Evolutionary conservation across 257 asterid species (phyloP), one percentile per base, ranked within the genome.

Genomic region (Ligustrum vulgare): DNA sequence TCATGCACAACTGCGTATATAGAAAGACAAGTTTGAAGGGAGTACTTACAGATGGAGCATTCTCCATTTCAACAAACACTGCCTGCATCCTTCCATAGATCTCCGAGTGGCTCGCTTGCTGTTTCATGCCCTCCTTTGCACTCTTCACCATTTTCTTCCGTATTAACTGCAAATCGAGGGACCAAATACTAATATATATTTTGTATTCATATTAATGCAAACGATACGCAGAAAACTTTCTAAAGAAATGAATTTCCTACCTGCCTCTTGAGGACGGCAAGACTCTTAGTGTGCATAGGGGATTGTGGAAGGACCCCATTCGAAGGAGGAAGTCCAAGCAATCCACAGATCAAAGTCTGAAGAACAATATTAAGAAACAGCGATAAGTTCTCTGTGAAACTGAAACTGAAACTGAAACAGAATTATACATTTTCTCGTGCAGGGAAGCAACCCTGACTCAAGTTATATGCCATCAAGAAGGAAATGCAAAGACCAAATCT

Each of bases 281-380:
- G 99, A 79, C 99, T 94, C 77, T 88, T 86, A 15, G 99, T 92
- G 65, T 95, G 99, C 99, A 95, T 95, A 25, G 99, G 99, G 37
- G 99, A 92, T 85, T 95, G 99, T 16, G 99, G 99, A 77, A 95
- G 96, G 70, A 95, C 99, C n/a, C 99, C 99, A 71, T 95, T 95
- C 0, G 99, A 95, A 74, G 99, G 99, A 78, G 99, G 99, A 74
- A 92, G 90, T 75, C 99, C 99, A 35, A 95, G 94, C 82, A 95
- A 83, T 76, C 99, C 99, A 64, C 98, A 95, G 71, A 93, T 31
- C 90, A 95, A 81, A 16, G 99, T 95, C 99, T 93, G 86, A 18
- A 82, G 22, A 49, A 49, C 15, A 58, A 20, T 16, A 54, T 18
- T 16, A 58, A 58, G 66, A 6, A 6, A 58, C 13, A 2, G 6